Conservation (phyloP, 2,329 filamentous ascomycete genomes). For the Pseudopyricularia javanii region DNA sequence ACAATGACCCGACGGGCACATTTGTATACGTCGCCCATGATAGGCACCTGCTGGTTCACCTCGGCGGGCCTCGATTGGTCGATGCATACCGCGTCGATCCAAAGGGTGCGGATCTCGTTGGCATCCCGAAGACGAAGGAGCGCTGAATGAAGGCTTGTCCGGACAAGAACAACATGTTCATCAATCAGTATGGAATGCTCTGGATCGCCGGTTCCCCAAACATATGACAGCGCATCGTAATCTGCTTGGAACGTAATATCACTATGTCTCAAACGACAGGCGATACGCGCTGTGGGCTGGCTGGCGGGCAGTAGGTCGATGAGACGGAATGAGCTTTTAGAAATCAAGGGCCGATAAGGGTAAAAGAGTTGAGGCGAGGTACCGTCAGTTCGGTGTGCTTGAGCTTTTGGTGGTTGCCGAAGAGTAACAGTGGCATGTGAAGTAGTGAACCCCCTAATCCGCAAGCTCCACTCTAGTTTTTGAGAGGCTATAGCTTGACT, state of each 20-base stretch:
- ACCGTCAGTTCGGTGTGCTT: neutral
- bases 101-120: neutral
- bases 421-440: neutral
- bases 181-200: neutral
- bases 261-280: neutral
- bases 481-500: neutral
- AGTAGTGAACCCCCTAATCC: neutral
- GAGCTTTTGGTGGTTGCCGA: neutral
- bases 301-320: neutral
- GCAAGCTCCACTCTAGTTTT: neutral
- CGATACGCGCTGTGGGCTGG: neutral
- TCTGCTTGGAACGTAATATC: neutral
- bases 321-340: neutral
- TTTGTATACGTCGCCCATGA: slow-evolving; percentile 12
- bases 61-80: neutral
- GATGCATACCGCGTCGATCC: slow-evolving; percentile 1
- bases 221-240: neutral
- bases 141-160: neutral
- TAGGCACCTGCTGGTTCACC: slow-evolving; percentile 8
- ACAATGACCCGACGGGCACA: slow-evolving; percentile 9
- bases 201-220: neutral
- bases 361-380: neutral
- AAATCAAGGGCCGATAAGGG: neutral
- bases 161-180: neutral
- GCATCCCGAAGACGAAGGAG: neutral